Base-by-base conservation (phyloP, 2,329 filamentous ascomycete species). In the Stemphylium beticola region DNA sequence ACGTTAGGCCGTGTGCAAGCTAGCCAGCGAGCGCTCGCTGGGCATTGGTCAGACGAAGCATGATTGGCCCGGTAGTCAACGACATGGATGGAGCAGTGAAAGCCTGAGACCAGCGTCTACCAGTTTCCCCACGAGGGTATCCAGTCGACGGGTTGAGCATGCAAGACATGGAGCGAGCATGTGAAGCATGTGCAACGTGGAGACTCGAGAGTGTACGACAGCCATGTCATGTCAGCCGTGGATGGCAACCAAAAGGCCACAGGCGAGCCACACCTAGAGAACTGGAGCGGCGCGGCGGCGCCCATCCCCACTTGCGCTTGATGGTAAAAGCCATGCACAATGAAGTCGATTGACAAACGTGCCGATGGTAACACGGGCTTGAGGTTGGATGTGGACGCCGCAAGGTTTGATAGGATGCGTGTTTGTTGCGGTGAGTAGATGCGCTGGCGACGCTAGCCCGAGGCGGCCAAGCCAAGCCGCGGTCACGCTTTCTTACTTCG, bases 401-500 rank as follows among this genome's bases (percentile, higher is more conserved):
- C 43, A 42, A 12, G 36, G 36, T 45, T 22, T 72, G 71, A 74
- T 75, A 72, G 72, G 71, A 44, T 60, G 20, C 39, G 44, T 24
- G 45, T 49, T 63, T 55, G 58, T 72, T 72, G 71, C 72, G 72
- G 72, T 75, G 71, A 72, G 67, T 54, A 66, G 69, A 73, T 74
- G 72, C 71, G 72, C 70, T 73, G 69, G 70, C 72, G 55, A 17
- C 20, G 58, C 68, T 68, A 68, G 55, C 64, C 57, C 11, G 14
- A 55, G 57, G 22, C 15, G 61, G 65, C 39, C 18, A 42, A 17
- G 50, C 44, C 53, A 59, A 62, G 51, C 58, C 31, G 51, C 58
- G 61, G 66, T 73, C 68, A 73, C 67, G 66, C 69, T 61, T 65
- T 60, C 54, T 47, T 51, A 57, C 64, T 49, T 58, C 47, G 47